A percentile compares a stretch with the other conserved stretches of the same genome.
Conservation (phyloP, 2,329 filamentous ascomycete genomes). For the Samsoniella hepiali region DNA sequence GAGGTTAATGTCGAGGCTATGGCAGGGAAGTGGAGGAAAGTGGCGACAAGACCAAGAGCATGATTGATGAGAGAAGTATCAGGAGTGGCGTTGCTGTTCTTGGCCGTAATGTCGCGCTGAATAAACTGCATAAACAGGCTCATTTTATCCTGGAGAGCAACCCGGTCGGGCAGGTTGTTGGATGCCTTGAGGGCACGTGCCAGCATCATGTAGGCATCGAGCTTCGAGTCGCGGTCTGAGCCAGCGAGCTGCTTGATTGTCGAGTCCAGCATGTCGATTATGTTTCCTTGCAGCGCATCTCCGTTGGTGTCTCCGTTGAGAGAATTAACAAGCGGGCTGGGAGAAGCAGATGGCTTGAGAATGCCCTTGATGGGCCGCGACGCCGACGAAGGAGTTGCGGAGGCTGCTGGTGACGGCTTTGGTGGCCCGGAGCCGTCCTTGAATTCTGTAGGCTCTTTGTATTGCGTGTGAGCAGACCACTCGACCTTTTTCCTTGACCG, state of each 20-base stretch:
- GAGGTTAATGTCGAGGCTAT: slow-evolving; percentile 67
- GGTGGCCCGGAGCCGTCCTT: slow-evolving; percentile 35
- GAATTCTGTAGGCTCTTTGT: slow-evolving; percentile 51
- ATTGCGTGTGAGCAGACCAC: slow-evolving; percentile 56
- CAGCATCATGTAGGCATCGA: slow-evolving; percentile 85
- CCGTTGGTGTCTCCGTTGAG: slow-evolving; percentile 42
- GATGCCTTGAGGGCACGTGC: slow-evolving; percentile 74
- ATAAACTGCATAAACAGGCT: slow-evolving; percentile 76
- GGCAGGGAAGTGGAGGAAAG: slow-evolving; percentile 71
- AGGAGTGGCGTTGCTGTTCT: slow-evolving; percentile 49
- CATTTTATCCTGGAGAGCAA: slow-evolving; percentile 73
- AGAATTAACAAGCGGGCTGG: slow-evolving; percentile 42
- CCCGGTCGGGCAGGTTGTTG: slow-evolving; percentile 73
- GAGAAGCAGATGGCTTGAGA: slow-evolving; percentile 65
- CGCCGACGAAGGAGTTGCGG: slow-evolving; percentile 35
- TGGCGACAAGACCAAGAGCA: slow-evolving; percentile 72
- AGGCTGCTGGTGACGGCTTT: slow-evolving; percentile 40
- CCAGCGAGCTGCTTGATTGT: slow-evolving; percentile 77
- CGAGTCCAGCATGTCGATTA: slow-evolving; percentile 81
- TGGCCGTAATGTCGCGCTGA: slow-evolving; percentile 70
- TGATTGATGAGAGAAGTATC: slow-evolving; percentile 74
- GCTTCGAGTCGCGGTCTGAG: slow-evolving; percentile 64
- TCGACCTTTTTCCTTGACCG: slow-evolving; percentile 53
- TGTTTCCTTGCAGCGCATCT: slow-evolving; percentile 45
- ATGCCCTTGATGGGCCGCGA: slow-evolving; percentile 62